phyloP scores from a whole-genome alignment of 257 asterid species.

The Ajuga chamaepitys region DNA sequence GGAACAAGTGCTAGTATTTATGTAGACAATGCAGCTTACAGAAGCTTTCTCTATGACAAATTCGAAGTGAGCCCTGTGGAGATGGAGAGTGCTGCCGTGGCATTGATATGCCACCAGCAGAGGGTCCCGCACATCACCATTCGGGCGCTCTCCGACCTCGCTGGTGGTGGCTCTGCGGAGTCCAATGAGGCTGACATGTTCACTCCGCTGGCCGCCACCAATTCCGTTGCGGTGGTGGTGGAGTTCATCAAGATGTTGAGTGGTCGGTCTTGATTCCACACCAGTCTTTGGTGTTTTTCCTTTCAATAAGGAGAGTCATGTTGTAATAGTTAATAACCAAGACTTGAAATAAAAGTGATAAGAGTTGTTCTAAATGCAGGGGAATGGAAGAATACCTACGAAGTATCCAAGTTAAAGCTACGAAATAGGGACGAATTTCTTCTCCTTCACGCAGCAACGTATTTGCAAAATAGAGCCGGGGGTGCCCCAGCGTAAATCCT shows the following conservation, averaged over 20 bases:
- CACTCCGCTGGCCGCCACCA: constrained; percentile 34
- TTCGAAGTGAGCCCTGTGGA: constrained; percentile 30
- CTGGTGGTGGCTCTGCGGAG: constrained; percentile 40
- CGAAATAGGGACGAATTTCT: no score
- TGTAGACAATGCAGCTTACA: constrained; percentile 49
- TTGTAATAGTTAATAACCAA: no score
- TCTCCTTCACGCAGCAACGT: no score
- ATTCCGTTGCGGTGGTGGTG: constrained; percentile 38
- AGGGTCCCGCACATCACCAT: constrained; percentile 38
- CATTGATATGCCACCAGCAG: constrained; percentile 41
- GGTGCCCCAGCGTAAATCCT: no score
- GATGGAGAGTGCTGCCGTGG: constrained; percentile 59
- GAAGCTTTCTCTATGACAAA: constrained; percentile 24
- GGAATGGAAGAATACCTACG: no score
- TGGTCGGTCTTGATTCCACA: no score
- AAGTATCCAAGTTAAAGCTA: no score
- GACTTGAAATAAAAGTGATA: no score
- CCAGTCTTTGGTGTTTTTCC: no score
- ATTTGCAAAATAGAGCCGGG: no score
- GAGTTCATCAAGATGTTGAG: constrained; percentile 32
- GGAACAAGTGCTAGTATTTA: constrained; percentile 44
- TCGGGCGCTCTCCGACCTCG: constrained; percentile 54
- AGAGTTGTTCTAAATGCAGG: no score
- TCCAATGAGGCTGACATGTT: constrained; percentile 48
- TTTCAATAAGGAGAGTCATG: no score